These are phyloP conservation scores for Teratosphaeria destructans DNA, from an alignment of 2,329 filamentous ascomycete species.

Conservation along the genomic window DNA sequence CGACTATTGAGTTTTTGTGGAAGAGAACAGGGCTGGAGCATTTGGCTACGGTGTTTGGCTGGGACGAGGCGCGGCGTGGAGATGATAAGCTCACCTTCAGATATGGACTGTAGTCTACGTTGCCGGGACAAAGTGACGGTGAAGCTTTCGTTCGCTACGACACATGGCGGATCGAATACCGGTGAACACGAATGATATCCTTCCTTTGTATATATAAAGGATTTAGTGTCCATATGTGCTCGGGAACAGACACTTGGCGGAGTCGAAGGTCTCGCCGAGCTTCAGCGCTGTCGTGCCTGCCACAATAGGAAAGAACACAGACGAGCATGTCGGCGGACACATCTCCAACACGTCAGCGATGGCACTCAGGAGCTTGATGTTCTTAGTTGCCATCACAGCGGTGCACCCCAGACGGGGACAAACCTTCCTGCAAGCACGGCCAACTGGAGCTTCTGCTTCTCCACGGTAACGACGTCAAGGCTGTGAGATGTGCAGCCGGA, in stretches of 20 bases:
- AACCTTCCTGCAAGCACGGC: background rate
- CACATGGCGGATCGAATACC: no score
- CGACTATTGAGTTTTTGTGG: constrained; percentile 1
- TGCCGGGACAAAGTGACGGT: background rate
- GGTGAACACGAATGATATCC: no score
- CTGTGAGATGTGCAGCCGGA: background rate
- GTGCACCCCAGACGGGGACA: background rate
- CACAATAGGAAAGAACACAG: no score
- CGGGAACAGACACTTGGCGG: no score
- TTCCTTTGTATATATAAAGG: background rate
- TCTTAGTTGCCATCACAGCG: background rate
- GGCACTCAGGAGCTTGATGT: background rate
- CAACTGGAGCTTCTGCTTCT: background rate
- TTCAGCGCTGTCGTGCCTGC: no score
- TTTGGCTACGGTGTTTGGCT: constrained; percentile 23
- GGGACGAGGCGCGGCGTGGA: constrained; percentile 28
- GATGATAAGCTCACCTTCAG: constrained; percentile 39
- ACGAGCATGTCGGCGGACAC: no score
- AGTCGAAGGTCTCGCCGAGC: no score
- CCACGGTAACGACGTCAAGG: background rate
- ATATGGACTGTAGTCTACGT: constrained; percentile 27
- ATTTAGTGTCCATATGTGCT: no score
- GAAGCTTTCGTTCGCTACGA: background rate
- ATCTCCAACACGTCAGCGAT: background rate
- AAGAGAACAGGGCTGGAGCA: constrained; percentile 5